Base-by-base conservation (phyloP, 2,329 filamentous ascomycete species). In the Alternaria postmessia region DNA sequence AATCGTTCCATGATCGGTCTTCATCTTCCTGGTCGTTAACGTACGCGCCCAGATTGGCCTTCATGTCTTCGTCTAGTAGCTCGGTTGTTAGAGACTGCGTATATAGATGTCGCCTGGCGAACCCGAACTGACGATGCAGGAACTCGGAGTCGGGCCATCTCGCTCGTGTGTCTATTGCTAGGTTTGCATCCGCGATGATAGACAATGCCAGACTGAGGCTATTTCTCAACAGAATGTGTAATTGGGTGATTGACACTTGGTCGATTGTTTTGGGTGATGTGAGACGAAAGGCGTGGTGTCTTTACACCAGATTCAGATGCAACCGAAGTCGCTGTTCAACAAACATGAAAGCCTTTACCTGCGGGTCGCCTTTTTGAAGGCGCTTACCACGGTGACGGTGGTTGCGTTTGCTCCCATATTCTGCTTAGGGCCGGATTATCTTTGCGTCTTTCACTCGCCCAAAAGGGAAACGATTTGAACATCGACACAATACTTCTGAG, bases 111-210 rank as follows among this genome's bases (percentile, higher is more conserved):
- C 34, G n/a, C n/a, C 7, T 14, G 49, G 9, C 22, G 24, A 30
- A 14, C 24, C 36, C 20, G 18, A n/a, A 16, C 18, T 30, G 49
- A 24, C n/a, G 36, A 41, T 11, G 49, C 34, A 26, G 49, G 49
- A 51, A 49, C 36, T 41, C 49, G 32, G 14, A 51, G 49, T 41
- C 49, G 49, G 12, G 49, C 49, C 49, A 51, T 51, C 4, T 41
- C 3, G 22, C 8, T 24, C n/a, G 24, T 51, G 16, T 24, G 20
- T 7, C 16, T 22, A 36, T 16, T 3, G 5, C 14, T 36, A 7
- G 7, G 5, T 20, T 36, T 49, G 8, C 14, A 11, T 38, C 14
- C 5, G 30, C 9, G 30, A 20, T 18, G 32, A 20, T 16, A 20
- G 24, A 51, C 5, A 30, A 20, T 16, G 1, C 4, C 22, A 22